phyloP scores from a whole-genome alignment of 345 rosid species.

The Durio zibethinus region DNA sequence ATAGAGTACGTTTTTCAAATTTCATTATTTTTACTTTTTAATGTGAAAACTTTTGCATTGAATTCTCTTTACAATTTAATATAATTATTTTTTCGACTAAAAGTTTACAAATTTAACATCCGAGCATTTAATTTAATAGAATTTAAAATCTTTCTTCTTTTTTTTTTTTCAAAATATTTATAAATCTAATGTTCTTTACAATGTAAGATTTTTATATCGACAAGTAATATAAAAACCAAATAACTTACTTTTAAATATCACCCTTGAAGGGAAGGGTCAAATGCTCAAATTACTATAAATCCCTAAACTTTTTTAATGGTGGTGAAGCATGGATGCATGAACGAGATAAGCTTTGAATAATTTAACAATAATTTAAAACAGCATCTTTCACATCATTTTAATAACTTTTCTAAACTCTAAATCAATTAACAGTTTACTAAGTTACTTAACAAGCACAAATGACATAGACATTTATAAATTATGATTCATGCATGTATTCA shows the following conservation, averaged over 20 bases:
- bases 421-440: background rate
- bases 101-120: too few relatives aligned
- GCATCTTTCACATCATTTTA: background rate
- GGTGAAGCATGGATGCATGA: background rate
- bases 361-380: background rate
- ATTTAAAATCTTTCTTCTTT: too few relatives aligned
- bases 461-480: background rate
- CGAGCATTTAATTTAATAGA: too few relatives aligned
- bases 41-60: too few relatives aligned
- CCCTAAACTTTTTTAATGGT: background rate
- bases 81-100: too few relatives aligned
- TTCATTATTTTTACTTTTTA: too few relatives aligned
- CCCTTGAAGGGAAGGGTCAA: background rate
- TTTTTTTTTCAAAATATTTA: too few relatives aligned
- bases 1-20: too few relatives aligned
- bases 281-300: background rate
- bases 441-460: conserved; percentile 8
- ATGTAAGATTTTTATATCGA: too few relatives aligned
- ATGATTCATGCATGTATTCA: conserved; percentile 5
- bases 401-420: background rate
- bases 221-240: background rate
- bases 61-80: too few relatives aligned
- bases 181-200: too few relatives aligned
- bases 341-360: background rate
- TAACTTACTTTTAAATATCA: too few relatives aligned